These are phyloP conservation scores for Epichloe baconii DNA, from an alignment of 2,329 filamentous ascomycete species.

Conservation along the genomic window DNA sequence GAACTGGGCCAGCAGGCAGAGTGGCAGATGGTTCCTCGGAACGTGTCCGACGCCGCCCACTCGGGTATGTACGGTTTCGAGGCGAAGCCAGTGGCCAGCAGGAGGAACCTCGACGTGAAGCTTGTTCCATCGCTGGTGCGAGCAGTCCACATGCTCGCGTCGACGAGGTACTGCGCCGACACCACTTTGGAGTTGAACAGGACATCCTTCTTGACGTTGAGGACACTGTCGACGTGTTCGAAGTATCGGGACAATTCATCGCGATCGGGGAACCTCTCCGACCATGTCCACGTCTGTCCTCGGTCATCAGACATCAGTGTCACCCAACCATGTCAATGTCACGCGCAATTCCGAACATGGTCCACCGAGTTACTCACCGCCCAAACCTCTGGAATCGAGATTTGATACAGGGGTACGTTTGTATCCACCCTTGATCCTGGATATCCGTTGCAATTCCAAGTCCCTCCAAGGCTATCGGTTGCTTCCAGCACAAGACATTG, in stretches of 20 bases:
- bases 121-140: constrained; percentile 35
- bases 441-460: constrained; percentile 45
- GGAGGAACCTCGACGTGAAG: constrained; percentile 35
- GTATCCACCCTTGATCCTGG: constrained; percentile 42
- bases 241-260: constrained; percentile 44
- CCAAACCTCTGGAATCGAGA: constrained; percentile 36
- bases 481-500: constrained; percentile 39
- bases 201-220: constrained; percentile 42
- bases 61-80: constrained; percentile 48
- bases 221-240: constrained; percentile 41
- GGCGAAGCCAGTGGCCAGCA: constrained; percentile 43
- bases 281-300: constrained; percentile 41
- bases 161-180: constrained; percentile 36
- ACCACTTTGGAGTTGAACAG: constrained; percentile 43
- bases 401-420: constrained; percentile 39
- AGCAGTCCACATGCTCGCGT: constrained; percentile 34
- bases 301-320: neutral
- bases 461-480: constrained; percentile 35
- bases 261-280: constrained; percentile 36
- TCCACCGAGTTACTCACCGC: neutral
- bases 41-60: constrained; percentile 45
- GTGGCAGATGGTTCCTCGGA: constrained; percentile 46
- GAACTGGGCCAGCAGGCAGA: constrained; percentile 48
- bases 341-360: neutral
- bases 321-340: constrained; percentile 3